Evolutionary conservation across 164 flowering plant genomes (phyloP).

Genomic region (Chimonanthus praecox): DNA sequence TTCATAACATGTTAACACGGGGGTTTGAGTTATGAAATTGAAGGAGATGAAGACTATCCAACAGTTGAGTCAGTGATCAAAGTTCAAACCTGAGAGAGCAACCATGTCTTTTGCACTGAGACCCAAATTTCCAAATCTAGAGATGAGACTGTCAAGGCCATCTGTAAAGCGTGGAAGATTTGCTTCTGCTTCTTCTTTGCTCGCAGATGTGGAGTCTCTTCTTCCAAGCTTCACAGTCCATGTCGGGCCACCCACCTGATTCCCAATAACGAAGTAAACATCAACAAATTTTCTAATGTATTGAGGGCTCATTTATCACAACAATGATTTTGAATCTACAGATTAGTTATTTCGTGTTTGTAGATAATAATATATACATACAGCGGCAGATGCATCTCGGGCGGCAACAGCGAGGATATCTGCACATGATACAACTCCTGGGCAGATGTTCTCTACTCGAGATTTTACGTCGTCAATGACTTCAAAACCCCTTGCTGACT

Average conservation of each 20-base stretch:
- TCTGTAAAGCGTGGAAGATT: conserved; percentile 8
- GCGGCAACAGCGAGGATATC: conserved; percentile 13
- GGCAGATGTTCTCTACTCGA: conserved; percentile 6
- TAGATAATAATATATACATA: neutral
- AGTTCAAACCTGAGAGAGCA: conserved; percentile 9
- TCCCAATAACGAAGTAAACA: neutral
- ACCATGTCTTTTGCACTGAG: conserved; percentile 6
- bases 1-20: no score
- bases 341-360: neutral
- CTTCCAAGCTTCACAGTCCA: conserved; percentile 24
- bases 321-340: no score
- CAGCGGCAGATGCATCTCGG: conserved; percentile 12
- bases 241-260: conserved; percentile 2
- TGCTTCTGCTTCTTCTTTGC: neutral
- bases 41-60: neutral
- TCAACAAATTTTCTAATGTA: no score
- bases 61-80: neutral
- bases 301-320: no score
- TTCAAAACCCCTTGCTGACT: conserved; percentile 5
- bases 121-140: conserved; percentile 5
- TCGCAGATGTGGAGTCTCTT: conserved; percentile 13
- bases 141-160: conserved; percentile 3
- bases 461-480: conserved; percentile 9
- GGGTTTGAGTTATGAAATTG: no score
- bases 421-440: conserved; percentile 11